These are phyloP conservation scores for Durotheca rogersii DNA, from an alignment of 495 filamentous ascomycete species.

Conservation along the genomic window DNA sequence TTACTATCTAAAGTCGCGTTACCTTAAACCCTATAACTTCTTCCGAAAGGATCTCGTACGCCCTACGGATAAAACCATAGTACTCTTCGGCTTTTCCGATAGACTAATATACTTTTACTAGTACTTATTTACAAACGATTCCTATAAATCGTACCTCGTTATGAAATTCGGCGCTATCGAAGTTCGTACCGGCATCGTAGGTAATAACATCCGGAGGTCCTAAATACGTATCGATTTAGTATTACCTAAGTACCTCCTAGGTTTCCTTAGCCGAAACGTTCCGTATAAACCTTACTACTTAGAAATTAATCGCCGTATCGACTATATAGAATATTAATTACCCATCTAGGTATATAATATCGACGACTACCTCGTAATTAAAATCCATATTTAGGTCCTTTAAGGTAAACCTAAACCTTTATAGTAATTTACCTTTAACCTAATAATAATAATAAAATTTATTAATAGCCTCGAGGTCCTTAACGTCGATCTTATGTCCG, in stretches of 20 bases:
- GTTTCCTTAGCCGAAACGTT: conserved; percentile 16
- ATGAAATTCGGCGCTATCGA: conserved; percentile 28
- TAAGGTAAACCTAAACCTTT: no score
- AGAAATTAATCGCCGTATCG: conserved; percentile 7
- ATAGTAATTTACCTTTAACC: no score
- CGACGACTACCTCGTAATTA: conserved; percentile 19
- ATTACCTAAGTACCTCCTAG: conserved; percentile 24
- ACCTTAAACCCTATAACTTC: conserved; percentile 9
- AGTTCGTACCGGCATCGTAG: conserved; percentile 32
- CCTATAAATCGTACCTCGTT: conserved; percentile 7
- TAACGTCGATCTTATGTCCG: conserved; percentile 13
- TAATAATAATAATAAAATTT: no score
- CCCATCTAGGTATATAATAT: conserved; percentile 23
- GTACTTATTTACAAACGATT: conserved; percentile 14
- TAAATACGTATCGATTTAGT: conserved; percentile 35
- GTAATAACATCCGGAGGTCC: conserved; percentile 26
- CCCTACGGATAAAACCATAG: no score
- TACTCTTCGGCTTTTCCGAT: no score
- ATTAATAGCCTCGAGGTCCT: no score
- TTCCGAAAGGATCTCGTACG: conserved; percentile 25
- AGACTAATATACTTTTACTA: conserved; percentile 25
- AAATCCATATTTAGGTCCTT: conserved; percentile 20
- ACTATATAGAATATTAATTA: conserved; percentile 10
- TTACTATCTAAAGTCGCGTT: conserved; percentile 25
- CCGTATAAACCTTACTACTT: conserved; percentile 18